A percentile compares a stretch with the other conserved stretches of the same genome.
Evolutionary conservation across 306 rosid species (phyloP).

Genomic region (Fragaria nilgerrensis): DNA sequence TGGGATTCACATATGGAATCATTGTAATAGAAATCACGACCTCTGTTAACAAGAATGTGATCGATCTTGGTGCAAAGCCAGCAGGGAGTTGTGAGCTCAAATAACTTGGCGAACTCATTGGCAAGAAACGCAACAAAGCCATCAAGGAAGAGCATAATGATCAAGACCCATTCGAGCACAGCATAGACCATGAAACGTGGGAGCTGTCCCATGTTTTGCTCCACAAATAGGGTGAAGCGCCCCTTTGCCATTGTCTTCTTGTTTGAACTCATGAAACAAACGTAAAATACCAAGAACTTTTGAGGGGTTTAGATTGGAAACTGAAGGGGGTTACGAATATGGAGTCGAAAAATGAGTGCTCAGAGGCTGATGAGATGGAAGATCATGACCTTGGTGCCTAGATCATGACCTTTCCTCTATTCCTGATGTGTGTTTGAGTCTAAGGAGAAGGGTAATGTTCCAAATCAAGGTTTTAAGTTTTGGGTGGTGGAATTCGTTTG

Average conservation of each 20-base stretch:
- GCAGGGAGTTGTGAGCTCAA: constrained; percentile 66
- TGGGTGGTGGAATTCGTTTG: constrained; percentile 47
- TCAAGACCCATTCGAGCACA: constrained; percentile 76
- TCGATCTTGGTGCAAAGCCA: constrained; percentile 78
- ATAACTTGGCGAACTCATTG: constrained; percentile 70
- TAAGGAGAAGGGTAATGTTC: constrained; percentile 18
- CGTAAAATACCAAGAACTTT: neutral
- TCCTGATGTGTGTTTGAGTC: neutral
- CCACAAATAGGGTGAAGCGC: constrained; percentile 51
- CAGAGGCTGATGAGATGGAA: constrained; percentile 39
- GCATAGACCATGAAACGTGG: constrained; percentile 67
- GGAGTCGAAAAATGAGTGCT: neutral
- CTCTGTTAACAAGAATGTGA: constrained; percentile 48
- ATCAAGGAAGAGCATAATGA: constrained; percentile 59
- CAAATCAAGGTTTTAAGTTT: constrained; percentile 31
- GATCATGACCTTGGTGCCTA: constrained; percentile 64
- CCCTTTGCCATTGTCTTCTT: constrained; percentile 41
- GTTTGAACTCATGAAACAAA: neutral
- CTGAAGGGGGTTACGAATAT: neutral
- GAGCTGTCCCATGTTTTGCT: constrained; percentile 55
- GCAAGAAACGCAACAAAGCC: constrained; percentile 70
- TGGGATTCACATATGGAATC: constrained; percentile 73
- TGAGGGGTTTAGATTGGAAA: neutral
- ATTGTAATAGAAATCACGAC: constrained; percentile 63
- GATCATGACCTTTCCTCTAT: constrained; percentile 53